Base-by-base conservation (phyloP, 352 stramenopile species). In the Globisporangium paddicum region DNA sequence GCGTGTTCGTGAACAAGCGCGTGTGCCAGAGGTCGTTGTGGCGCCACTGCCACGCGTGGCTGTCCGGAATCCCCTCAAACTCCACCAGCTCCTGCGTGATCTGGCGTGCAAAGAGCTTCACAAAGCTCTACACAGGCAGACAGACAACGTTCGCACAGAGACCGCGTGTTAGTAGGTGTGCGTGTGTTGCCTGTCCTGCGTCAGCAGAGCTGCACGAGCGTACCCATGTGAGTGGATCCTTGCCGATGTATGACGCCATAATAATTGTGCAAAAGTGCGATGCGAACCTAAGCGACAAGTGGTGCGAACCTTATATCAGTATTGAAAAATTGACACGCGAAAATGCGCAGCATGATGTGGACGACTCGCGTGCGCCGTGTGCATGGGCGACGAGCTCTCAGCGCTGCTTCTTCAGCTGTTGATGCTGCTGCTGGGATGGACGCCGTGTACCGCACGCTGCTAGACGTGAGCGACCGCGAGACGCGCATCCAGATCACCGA, bases 1-100 rank as follows among this genome's bases (percentile, higher is more conserved):
- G 85, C 18, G 78, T 73, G 48, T 92, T 90, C 8, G 82, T 92
- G 45, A 92, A 48, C 26, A 94, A 63, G 37, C 68, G 68, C 30
- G 55, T 28, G 30, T 41, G 55, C 61, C 53, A 73, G 25, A 73
- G 30, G 5, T 52, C 61, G 18, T 23, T 44, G 19, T 46, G 48
- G 8, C 60, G 63, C 56, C 62, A 75, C 19, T 51, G 64, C 82
- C 79, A 89, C 58, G 68, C 69, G 62, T 89, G 79, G 67, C 77
- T 91, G 45, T 60, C 65, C 5, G 72, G 79, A 0, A 93, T 58
- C 1, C 67, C 75, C 23, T 85, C 68, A 38, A 88, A 79, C 25
- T 71, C 66, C 35, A 49, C 28, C 44, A 90, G 50, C 34, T 83
- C 53, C 25, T 66, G 32, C 42, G 23, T 34, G 23, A 93, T 49